Conservation (phyloP, 73 alveolate genomes). For the Durusdinium trenchii region DNA sequence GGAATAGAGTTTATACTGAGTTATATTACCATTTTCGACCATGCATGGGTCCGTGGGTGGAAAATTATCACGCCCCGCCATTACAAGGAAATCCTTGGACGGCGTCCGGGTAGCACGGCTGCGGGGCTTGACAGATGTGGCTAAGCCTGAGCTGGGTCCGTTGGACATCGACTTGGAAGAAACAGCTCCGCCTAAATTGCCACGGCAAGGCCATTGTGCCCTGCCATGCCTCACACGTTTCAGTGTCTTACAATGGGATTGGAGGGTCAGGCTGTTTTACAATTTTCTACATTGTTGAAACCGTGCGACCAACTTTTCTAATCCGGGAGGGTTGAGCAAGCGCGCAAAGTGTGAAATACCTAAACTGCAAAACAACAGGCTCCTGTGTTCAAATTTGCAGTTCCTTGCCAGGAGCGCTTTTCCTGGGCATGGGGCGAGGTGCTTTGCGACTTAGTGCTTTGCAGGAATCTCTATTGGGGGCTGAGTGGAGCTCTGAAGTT, state of each 20-base stretch:
- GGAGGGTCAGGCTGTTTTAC: background rate
- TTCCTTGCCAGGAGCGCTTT: constrained; percentile 21
- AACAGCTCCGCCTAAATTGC: constrained; percentile 48
- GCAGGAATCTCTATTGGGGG: constrained; percentile 59
- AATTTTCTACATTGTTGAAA: background rate
- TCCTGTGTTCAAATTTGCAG: background rate
- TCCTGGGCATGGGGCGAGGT: constrained; percentile 61
- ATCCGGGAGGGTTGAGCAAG: background rate
- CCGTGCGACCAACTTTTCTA: background rate
- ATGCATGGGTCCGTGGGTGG: background rate
- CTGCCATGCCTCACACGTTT: background rate
- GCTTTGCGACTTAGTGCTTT: constrained; percentile 53
- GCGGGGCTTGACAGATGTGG: constrained; percentile 39
- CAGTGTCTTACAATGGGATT: background rate
- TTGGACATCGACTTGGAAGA: constrained; percentile 61
- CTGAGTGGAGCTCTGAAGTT: constrained; percentile 44
- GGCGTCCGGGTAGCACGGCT: constrained; percentile 34
- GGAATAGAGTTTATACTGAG: no score
- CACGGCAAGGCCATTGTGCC: background rate
- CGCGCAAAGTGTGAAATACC: no score
- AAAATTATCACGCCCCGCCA: no score
- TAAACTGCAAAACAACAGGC: no score
- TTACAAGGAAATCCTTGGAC: constrained; percentile 37
- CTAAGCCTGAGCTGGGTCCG: constrained; percentile 39
- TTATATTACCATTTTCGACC: background rate